These are phyloP conservation scores for Bauhinia variegata DNA, from an alignment of 306 rosid genomes.

Conservation along the genomic window DNA sequence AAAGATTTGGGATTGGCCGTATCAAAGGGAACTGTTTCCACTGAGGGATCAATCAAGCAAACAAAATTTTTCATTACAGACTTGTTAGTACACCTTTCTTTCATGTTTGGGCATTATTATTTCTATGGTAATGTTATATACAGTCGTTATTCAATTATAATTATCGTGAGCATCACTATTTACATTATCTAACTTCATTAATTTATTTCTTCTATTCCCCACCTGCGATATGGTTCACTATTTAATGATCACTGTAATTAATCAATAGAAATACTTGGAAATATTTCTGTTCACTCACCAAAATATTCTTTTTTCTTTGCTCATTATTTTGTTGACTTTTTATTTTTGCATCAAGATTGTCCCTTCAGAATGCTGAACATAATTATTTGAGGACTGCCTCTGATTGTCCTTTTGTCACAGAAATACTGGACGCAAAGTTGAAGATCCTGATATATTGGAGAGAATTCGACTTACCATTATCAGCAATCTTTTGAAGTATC, in stretches of 20 bases:
- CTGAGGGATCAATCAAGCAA: conserved; percentile 78
- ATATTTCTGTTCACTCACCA: too few species aligned
- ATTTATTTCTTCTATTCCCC: too few species aligned
- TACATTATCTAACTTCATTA: too few species aligned
- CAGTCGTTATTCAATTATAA: too few species aligned
- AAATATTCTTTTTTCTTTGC: too few species aligned
- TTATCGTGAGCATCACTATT: too few species aligned
- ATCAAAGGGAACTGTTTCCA: conserved; percentile 82
- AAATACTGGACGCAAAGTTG: conserved; percentile 94
- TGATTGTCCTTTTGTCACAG: conserved; percentile 50
- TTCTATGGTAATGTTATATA: conserved; percentile 12
- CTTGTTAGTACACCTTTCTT: conserved; percentile 56
- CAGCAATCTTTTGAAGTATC: conserved; percentile 86
- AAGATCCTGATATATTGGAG: conserved; percentile 92
- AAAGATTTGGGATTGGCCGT: conserved; percentile 91
- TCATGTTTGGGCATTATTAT: too few species aligned
- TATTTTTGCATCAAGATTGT: neutral
- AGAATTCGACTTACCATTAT: conserved; percentile 92
- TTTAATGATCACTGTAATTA: too few species aligned
- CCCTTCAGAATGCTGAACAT: neutral
- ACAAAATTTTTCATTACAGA: conserved; percentile 72
- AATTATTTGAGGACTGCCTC: conserved; percentile 33
- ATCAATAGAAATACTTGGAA: too few species aligned
- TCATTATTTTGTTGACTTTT: too few species aligned
- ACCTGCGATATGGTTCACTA: too few species aligned